Conservation (phyloP, 345 rosid genomes). For the Sisymbrium irio region DNA sequence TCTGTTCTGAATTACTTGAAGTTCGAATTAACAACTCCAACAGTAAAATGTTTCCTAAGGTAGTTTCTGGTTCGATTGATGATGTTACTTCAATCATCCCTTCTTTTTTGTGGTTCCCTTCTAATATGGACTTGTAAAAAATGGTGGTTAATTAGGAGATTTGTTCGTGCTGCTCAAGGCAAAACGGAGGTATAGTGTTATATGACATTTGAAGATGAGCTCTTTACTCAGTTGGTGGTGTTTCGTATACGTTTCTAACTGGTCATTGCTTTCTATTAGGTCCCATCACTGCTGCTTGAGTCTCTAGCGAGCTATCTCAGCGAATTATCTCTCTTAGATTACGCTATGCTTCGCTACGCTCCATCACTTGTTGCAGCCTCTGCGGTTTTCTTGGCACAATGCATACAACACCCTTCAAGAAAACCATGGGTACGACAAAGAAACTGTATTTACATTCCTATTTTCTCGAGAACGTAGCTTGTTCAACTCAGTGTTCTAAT, state of each 20-base stretch:
- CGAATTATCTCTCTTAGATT: conserved; percentile 80
- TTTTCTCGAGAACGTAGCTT: background rate
- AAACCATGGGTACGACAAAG: conserved; percentile 74
- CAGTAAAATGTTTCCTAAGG: conserved; percentile 87
- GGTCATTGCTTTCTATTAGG: conserved; percentile 35
- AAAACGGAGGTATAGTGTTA: conserved; percentile 56
- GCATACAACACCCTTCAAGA: conserved; percentile 61
- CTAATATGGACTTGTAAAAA: conserved; percentile 18
- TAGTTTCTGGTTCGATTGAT: conserved; percentile 24
- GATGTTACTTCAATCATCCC: background rate
- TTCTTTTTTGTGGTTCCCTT: background rate
- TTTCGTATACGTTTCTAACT: background rate
- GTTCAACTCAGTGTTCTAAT: background rate
- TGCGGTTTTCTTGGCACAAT: conserved; percentile 79
- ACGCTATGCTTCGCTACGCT: conserved; percentile 63
- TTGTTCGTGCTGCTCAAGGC: conserved; percentile 86
- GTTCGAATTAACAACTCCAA: conserved; percentile 92
- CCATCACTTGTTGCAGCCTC: conserved; percentile 92
- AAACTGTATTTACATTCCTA: background rate
- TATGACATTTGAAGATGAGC: background rate
- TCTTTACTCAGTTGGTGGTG: background rate
- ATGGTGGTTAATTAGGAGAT: conserved; percentile 52
- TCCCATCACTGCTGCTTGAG: conserved; percentile 66
- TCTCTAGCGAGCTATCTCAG: conserved; percentile 75
- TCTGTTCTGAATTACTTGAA: conserved; percentile 76